Evolutionary conservation across 2,329 filamentous ascomycete genomes (phyloP).

Genomic region (Lachnellula cervina): DNA sequence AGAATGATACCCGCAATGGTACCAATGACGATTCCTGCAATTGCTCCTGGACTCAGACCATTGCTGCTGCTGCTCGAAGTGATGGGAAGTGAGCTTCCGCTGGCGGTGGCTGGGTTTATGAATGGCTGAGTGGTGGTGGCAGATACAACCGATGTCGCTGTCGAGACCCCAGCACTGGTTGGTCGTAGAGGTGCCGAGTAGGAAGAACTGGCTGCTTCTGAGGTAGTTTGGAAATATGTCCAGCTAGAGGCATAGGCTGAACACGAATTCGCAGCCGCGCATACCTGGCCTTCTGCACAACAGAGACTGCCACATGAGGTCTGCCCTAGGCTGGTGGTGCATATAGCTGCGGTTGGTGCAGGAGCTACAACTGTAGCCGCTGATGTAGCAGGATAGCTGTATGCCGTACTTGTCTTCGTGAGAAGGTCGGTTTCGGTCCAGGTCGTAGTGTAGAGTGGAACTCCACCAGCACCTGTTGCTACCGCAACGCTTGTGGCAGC

Average conservation of each 20-base stretch:
- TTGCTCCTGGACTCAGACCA: conserved; percentile 63
- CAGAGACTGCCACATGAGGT: conserved; percentile 64
- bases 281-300: conserved; percentile 67
- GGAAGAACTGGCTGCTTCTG: conserved; percentile 6
- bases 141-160: conserved; percentile 51
- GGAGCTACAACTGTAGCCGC: background rate
- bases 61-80: conserved; percentile 15
- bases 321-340: conserved; percentile 49
- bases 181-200: conserved; percentile 42
- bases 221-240: conserved; percentile 34
- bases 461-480: conserved; percentile 35
- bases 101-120: conserved; percentile 48
- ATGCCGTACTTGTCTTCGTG: conserved; percentile 52
- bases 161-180: conserved; percentile 46
- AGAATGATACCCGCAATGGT: conserved; percentile 62
- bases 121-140: conserved; percentile 44
- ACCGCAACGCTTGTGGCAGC: conserved; percentile 34
- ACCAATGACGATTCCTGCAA: conserved; percentile 77
- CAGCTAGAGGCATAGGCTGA: conserved; percentile 15
- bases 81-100: conserved; percentile 33
- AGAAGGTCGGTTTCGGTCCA: conserved; percentile 51
- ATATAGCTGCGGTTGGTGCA: conserved; percentile 38
- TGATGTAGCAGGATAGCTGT: conserved; percentile 37
- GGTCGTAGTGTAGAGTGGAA: conserved; percentile 37
- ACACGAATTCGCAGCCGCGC: conserved; percentile 37